These are phyloP conservation scores for Capsella rubella DNA, from an alignment of 441 rosid genomes.

Conservation along the genomic window DNA sequence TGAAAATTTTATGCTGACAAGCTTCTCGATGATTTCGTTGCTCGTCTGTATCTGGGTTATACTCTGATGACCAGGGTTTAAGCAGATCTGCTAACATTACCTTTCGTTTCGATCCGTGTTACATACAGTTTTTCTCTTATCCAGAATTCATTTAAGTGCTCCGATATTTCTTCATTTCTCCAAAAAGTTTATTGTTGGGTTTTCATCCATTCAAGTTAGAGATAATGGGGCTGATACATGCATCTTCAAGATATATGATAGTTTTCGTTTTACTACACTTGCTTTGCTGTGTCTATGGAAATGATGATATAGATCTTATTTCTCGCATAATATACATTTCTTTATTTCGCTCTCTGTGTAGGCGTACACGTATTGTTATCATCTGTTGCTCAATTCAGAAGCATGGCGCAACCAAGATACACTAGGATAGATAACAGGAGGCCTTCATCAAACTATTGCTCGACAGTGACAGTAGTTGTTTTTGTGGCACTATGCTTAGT, in stretches of 20 bases:
- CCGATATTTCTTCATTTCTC: neutral
- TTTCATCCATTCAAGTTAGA: neutral
- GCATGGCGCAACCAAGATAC: slow-evolving; percentile 80
- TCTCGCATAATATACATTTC: slow-evolving; percentile 12
- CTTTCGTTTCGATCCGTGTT: slow-evolving; percentile 8
- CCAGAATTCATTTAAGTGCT: neutral
- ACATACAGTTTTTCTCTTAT: neutral
- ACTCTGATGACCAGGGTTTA: neutral
- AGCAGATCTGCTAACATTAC: slow-evolving; percentile 33
- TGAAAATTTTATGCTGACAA: neutral
- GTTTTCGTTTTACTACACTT: neutral
- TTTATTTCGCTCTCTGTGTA: slow-evolving; percentile 18
- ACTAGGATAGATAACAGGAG: slow-evolving; percentile 75
- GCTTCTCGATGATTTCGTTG: neutral
- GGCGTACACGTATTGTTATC: slow-evolving; percentile 18
- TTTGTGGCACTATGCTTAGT: slow-evolving; percentile 88
- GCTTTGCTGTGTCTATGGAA: slow-evolving; percentile 12
- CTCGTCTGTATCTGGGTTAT: neutral
- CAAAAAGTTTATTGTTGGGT: neutral
- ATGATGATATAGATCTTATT: slow-evolving; percentile 23
- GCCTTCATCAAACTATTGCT: slow-evolving; percentile 72
- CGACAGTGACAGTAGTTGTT: slow-evolving; percentile 73
- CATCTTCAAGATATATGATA: slow-evolving; percentile 14
- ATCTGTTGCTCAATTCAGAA: slow-evolving; percentile 6
- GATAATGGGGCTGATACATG: slow-evolving; percentile 4